Conservation (phyloP, 441 rosid genomes). For the Raphanus hybrid region DNA sequence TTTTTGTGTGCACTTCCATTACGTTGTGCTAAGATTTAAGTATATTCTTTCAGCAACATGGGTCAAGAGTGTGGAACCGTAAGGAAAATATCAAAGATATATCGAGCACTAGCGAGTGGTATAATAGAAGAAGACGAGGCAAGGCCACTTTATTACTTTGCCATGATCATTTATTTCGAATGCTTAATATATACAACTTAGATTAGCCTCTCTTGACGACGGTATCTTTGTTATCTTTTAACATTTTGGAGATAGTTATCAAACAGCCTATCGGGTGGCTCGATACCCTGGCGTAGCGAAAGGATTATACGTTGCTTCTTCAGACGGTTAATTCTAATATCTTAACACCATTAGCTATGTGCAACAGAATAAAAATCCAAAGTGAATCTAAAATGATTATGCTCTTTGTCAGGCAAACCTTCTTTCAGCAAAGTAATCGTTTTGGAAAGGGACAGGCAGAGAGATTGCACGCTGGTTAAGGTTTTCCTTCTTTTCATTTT, state of each 20-base stretch:
- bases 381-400: conserved; percentile 2
- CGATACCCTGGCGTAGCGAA: conserved; percentile 84
- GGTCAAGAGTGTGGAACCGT: conserved; percentile 41
- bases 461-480: conserved; percentile 68
- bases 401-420: conserved; percentile 59
- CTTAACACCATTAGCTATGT: conserved; percentile 14
- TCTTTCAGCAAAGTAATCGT: conserved; percentile 81
- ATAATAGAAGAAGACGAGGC: conserved; percentile 70
- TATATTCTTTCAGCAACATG: conserved; percentile 40
- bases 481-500: conserved; percentile 42
- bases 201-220: not conserved
- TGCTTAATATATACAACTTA: too few relatives aligned
- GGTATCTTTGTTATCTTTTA: conserved; percentile 17
- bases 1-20: not conserved
- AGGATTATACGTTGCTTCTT: conserved; percentile 85
- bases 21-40: conserved; percentile 6
- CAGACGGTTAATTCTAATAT: conserved; percentile 56
- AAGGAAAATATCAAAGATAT: conserved; percentile 76
- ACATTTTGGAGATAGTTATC: conserved; percentile 58
- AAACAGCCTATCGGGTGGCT: conserved; percentile 75
- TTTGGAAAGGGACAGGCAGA: conserved; percentile 64
- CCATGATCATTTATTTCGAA: not conserved
- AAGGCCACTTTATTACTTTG: conserved; percentile 21
- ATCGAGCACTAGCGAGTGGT: conserved; percentile 78
- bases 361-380: not conserved